A percentile compares a stretch with the other conserved stretches of the same genome.
Conservation (phyloP, 192 early-diverging fungal genomes). For the Backusella australiensis region DNA sequence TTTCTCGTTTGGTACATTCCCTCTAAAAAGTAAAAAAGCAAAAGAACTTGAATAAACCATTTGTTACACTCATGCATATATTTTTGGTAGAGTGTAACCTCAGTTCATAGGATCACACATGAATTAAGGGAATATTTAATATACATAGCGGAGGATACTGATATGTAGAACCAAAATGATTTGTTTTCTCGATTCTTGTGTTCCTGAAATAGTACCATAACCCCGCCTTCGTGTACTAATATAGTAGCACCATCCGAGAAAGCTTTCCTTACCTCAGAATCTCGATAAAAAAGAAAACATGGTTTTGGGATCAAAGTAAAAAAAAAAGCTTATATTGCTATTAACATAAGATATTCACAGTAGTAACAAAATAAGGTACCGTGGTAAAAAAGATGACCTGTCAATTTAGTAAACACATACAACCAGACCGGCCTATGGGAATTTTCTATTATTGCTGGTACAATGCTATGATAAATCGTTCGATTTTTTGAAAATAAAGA, state of each 20-base stretch:
- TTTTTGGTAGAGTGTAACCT: neutral
- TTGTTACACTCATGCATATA: neutral
- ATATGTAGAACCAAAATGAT: neutral
- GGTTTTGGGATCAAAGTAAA: neutral
- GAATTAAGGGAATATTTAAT: conserved; percentile 1
- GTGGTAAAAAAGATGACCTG: conserved; percentile 5
- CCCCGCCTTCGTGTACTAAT: neutral
- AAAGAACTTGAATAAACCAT: neutral
- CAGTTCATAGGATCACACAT: neutral
- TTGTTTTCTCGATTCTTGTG: neutral
- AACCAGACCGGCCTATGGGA: neutral
- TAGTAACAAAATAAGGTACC: neutral
- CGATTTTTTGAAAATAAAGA: neutral
- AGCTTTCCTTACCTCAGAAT: neutral
- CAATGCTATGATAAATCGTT: neutral
- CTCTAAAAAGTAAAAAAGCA: neutral
- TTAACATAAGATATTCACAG: neutral
- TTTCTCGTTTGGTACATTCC: neutral
- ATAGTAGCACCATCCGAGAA: neutral
- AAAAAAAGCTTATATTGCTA: neutral
- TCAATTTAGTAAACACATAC: neutral
- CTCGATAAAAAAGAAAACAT: neutral
- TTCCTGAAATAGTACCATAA: neutral
- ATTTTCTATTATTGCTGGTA: neutral
- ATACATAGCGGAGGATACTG: neutral